These are phyloP conservation scores for Penicillium diatomitis DNA, from an alignment of 495 filamentous ascomycete species.

Conservation along the genomic window DNA sequence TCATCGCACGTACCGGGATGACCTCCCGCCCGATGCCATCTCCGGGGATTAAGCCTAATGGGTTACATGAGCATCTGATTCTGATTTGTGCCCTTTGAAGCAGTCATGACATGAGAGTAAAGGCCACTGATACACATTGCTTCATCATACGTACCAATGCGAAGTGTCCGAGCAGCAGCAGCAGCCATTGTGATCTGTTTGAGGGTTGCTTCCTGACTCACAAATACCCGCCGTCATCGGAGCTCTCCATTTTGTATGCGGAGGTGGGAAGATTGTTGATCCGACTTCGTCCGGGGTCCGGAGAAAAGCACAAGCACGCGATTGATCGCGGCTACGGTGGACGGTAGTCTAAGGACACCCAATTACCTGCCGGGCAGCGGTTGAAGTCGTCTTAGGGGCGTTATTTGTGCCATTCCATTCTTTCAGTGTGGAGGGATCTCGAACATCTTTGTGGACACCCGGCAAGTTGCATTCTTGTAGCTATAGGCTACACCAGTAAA, in stretches of 20 bases:
- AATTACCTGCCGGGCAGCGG: background rate
- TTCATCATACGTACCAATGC: constrained; percentile 39
- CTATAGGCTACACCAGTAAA: no score
- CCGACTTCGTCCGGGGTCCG: constrained; percentile 15
- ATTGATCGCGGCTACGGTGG: constrained; percentile 1
- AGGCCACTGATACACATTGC: no score
- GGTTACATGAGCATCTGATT: background rate
- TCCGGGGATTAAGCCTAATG: constrained; percentile 83
- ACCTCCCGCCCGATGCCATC: constrained; percentile 98
- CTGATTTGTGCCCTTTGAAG: no score
- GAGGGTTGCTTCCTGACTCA: constrained; percentile 15
- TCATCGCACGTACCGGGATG: constrained; percentile 55
- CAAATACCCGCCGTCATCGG: constrained; percentile 25
- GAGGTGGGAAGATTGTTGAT: constrained; percentile 14
- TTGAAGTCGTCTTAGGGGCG: no score
- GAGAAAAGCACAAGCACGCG: constrained; percentile 12
- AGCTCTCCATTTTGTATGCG: constrained; percentile 21
- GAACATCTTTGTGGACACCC: no score
- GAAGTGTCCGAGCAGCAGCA: constrained; percentile 48
- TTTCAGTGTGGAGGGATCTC: no score
- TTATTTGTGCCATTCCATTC: no score
- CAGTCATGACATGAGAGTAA: no score
- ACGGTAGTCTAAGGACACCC: no score
- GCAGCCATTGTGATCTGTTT: constrained; percentile 35
- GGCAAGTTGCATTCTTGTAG: no score